Evolutionary conservation across 805 yeast species (phyloP).

Genomic region (Ascoidea asiatica): DNA sequence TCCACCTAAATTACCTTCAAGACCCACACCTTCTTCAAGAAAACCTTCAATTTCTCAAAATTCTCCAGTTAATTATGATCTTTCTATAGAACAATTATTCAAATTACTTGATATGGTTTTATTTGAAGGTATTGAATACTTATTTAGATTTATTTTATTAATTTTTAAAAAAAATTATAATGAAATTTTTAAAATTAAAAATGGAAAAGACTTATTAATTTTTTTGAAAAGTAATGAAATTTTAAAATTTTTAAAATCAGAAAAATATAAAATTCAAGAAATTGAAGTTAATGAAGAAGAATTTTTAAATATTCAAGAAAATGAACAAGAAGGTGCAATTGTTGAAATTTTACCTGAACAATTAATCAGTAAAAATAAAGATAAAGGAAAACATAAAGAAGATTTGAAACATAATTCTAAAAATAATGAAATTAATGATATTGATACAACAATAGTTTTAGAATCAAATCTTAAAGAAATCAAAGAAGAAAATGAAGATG

Average conservation of each 20-base stretch:
- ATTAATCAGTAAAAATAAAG: neutral
- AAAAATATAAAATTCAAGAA: constrained; percentile 4
- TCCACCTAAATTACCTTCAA: neutral
- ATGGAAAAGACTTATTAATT: constrained; percentile 6
- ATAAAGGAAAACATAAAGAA: constrained; percentile 2
- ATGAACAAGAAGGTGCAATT: constrained; percentile 3
- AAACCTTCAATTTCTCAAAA: constrained; percentile 1
- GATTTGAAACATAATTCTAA: neutral
- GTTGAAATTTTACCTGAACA: neutral
- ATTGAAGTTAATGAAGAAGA: constrained; percentile 4
- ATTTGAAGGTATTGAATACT: constrained; percentile 10
- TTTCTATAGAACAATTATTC: constrained; percentile 5
- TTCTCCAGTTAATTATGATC: constrained; percentile 3
- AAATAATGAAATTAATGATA: neutral
- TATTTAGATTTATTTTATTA: constrained; percentile 8
- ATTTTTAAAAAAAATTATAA: constrained; percentile 10
- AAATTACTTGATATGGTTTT: constrained; percentile 9
- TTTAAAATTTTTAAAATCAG: constrained; percentile 6
- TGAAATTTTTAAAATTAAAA: constrained; percentile 7
- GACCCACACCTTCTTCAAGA: neutral
- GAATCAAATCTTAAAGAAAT: too few relatives aligned
- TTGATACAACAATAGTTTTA: constrained; percentile 2
- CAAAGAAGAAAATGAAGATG: neutral
- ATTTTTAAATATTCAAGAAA: constrained; percentile 3
- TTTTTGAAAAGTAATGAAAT: constrained; percentile 5